Evolutionary conservation across 768 basidiomycete species (phyloP).

Genomic region (Suillus decipiens): DNA sequence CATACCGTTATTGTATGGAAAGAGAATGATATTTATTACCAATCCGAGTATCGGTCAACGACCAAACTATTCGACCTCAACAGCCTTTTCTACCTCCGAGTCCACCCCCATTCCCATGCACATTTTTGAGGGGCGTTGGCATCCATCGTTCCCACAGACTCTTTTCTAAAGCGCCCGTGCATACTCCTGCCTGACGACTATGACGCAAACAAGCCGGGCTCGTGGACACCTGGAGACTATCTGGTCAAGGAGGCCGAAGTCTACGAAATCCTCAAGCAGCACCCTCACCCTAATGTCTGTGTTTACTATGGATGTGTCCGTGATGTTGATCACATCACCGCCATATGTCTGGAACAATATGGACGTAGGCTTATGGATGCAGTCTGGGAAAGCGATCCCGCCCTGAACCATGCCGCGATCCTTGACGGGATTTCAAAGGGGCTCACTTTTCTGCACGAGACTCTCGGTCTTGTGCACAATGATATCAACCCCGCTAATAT

Average conservation of each 20-base stretch:
- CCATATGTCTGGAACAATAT: slow-evolving; percentile 18
- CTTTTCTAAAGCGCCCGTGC: background rate
- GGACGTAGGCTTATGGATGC: slow-evolving; percentile 2
- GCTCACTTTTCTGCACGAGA: slow-evolving; percentile 25
- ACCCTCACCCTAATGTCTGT: slow-evolving; percentile 24
- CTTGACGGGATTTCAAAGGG: slow-evolving; percentile 20
- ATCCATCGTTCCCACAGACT: background rate
- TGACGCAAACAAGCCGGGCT: background rate
- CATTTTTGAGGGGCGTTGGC: background rate
- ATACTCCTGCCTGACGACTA: background rate
- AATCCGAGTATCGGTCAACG: background rate
- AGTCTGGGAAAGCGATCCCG: background rate
- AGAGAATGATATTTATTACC: background rate
- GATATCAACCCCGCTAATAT: slow-evolving; percentile 30
- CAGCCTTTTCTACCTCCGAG: background rate
- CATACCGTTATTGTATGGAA: background rate
- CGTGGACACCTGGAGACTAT: background rate
- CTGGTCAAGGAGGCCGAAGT: slow-evolving; percentile 4
- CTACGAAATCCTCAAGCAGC: slow-evolving; percentile 6
- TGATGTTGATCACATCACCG: slow-evolving; percentile 16
- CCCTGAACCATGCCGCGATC: slow-evolving; percentile 1
- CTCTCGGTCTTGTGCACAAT: slow-evolving; percentile 27
- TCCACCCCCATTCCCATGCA: background rate
- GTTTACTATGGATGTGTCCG: slow-evolving; percentile 24
- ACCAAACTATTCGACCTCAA: background rate